Conservation (phyloP, 164 flowering plant genomes). For the Aristolochia californica region DNA sequence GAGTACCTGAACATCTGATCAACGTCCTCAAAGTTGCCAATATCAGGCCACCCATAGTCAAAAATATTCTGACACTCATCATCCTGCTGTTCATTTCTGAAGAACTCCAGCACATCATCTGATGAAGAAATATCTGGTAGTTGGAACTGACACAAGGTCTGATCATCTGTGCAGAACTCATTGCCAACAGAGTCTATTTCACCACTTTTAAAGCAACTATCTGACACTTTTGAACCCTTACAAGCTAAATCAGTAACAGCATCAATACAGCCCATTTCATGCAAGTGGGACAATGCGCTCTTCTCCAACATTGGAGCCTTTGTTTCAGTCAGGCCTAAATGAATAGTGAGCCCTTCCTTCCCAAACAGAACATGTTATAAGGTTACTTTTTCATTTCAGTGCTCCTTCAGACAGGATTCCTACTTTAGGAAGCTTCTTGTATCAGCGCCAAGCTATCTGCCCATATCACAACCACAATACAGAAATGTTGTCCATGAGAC, state of each 20-base stretch:
- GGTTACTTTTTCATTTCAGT: conserved; percentile 8
- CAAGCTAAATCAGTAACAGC: conserved; percentile 22
- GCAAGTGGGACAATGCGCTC: conserved; percentile 33
- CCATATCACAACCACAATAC: conserved; percentile 14
- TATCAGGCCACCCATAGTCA: conserved; percentile 65
- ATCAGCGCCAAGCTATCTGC: conserved; percentile 15
- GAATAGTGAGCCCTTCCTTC: conserved; percentile 15
- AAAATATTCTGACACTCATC: conserved; percentile 39
- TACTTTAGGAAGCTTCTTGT: conserved; percentile 34
- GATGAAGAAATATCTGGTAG: conserved; percentile 35
- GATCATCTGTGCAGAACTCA: conserved; percentile 24
- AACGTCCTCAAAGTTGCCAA: conserved; percentile 77
- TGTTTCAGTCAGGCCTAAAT: conserved; percentile 10
- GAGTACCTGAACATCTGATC: conserved; percentile 74
- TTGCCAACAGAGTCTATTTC: conserved; percentile 17
- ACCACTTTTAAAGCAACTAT: conserved; percentile 25
- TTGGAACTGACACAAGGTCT: conserved; percentile 27
- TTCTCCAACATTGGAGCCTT: conserved; percentile 33
- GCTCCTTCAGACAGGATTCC: conserved; percentile 13
- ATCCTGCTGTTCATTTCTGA: conserved; percentile 30
- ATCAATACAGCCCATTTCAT: conserved; percentile 24
- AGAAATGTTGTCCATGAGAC: conserved; percentile 59
- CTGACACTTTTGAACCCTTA: conserved; percentile 24
- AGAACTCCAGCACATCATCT: conserved; percentile 37
- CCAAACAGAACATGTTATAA: conserved; percentile 15